phyloP scores from a whole-genome alignment of 1,139 yeast species.

The Zygotorulaspora mrakii region DNA sequence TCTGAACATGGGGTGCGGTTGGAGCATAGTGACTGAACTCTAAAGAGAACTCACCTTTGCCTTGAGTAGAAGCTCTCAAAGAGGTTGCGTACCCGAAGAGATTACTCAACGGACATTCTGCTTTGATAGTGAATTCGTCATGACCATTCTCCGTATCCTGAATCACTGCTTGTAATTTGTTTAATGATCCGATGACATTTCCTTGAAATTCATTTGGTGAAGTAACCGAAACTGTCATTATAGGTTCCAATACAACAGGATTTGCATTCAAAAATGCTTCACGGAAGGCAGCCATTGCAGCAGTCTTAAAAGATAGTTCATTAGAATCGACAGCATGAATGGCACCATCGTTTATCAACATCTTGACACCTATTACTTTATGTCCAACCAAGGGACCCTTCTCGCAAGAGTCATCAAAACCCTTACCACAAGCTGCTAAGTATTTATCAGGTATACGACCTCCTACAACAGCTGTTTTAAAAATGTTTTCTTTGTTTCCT shows the following conservation, averaged over 20 bases:
- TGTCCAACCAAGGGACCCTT: constrained; percentile 98
- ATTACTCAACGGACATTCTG: constrained; percentile 91
- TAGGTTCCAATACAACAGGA: constrained; percentile 92
- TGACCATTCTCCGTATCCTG: constrained; percentile 90
- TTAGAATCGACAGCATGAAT: constrained; percentile 97
- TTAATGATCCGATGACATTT: constrained; percentile 81
- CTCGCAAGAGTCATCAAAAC: constrained; percentile 90
- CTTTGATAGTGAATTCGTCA: constrained; percentile 89
- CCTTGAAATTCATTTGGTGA: constrained; percentile 98
- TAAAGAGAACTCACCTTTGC: constrained; percentile 95
- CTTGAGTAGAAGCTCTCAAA: constrained; percentile 95
- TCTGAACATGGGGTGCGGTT: constrained; percentile 86
- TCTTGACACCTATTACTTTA: constrained; percentile 83
- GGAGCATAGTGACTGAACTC: constrained; percentile 93
- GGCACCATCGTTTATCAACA: constrained; percentile 96
- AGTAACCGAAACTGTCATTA: constrained; percentile 87
- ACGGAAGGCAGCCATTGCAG: constrained; percentile 86
- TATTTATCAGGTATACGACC: constrained; percentile 96
- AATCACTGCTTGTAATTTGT: constrained; percentile 89
- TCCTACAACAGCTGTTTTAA: constrained; percentile 87
- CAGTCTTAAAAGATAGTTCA: constrained; percentile 91
- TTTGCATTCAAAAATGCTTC: constrained; percentile 81
- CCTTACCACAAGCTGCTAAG: constrained; percentile 90
- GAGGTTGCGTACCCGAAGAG: constrained; percentile 97
- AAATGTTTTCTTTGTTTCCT: constrained; percentile 51